phyloP scores from a whole-genome alignment of 1,284 basidiomycete species.

The Fomitiporia mediterranea region DNA sequence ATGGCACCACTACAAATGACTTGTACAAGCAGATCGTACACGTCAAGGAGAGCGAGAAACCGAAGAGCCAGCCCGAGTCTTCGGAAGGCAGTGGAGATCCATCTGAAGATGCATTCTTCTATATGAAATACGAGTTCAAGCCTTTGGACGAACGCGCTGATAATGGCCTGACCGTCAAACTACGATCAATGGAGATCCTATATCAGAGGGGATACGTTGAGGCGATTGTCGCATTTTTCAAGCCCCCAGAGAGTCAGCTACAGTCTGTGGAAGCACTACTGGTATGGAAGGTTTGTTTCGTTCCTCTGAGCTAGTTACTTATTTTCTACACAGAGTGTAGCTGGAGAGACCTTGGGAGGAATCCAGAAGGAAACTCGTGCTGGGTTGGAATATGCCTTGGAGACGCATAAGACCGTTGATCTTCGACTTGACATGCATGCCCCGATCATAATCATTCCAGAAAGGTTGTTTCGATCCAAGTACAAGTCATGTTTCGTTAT shows the following conservation, averaged over 20 bases:
- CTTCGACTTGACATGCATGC: constrained; percentile 96
- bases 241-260: constrained; percentile 90
- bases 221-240: constrained; percentile 89
- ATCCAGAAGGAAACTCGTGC: constrained; percentile 94
- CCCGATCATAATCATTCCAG: constrained; percentile 96
- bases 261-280: constrained; percentile 91
- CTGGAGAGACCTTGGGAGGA: constrained; percentile 92
- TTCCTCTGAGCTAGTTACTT: neutral
- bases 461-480: constrained; percentile 53
- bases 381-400: constrained; percentile 90
- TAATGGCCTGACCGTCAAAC: constrained; percentile 83
- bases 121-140: constrained; percentile 88
- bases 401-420: constrained; percentile 94
- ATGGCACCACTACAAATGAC: constrained; percentile 81
- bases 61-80: constrained; percentile 22
- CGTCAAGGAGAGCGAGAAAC: constrained; percentile 59
- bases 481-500: neutral
- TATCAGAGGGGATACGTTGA: constrained; percentile 96
- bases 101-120: constrained; percentile 81
- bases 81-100: constrained; percentile 29
- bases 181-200: constrained; percentile 98
- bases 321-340: constrained; percentile 63
- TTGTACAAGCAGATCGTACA: constrained; percentile 92
- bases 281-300: constrained; percentile 38
- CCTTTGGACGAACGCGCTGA: constrained; percentile 94